phyloP scores from a whole-genome alignment of 1,284 basidiomycete species.

The Vanrija humicola region DNA sequence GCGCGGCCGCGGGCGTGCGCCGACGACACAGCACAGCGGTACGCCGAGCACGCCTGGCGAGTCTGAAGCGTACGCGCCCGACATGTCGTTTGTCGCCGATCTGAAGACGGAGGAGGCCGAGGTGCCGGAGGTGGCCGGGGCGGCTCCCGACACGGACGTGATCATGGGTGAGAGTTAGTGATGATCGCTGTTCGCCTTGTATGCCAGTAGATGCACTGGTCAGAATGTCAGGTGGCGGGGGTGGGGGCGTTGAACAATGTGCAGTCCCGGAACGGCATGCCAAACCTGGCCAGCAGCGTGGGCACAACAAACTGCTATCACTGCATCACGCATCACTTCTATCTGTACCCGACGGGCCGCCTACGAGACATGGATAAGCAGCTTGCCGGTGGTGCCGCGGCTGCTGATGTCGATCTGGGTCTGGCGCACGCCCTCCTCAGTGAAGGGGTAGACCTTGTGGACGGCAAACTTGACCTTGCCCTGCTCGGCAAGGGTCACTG shows the following conservation, averaged over 20 bases:
- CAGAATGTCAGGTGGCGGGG: too few relatives aligned
- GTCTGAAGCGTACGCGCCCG: not conserved
- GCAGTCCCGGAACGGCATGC: too few relatives aligned
- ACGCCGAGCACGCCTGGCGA: not conserved
- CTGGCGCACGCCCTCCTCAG: slow-evolving; percentile 69
- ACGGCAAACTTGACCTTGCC: slow-evolving; percentile 67
- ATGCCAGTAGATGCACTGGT: too few relatives aligned
- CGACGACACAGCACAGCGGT: not conserved
- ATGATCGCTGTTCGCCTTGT: too few relatives aligned
- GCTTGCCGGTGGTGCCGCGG: slow-evolving; percentile 77
- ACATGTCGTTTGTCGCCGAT: not conserved
- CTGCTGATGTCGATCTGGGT: slow-evolving; percentile 74
- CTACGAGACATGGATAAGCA: slow-evolving; percentile 62
- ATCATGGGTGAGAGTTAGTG: too few relatives aligned
- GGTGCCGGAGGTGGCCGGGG: not conserved
- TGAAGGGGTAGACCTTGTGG: slow-evolving; percentile 77
- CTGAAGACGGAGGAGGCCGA: not conserved
- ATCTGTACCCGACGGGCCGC: too few relatives aligned
- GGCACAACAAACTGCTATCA: too few relatives aligned
- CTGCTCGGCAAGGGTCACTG: slow-evolving; percentile 62
- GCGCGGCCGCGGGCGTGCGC: slow-evolving; percentile 33
- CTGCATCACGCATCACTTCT: too few relatives aligned
- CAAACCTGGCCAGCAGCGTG: too few relatives aligned
- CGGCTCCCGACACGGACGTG: too few relatives aligned
- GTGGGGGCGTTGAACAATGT: too few relatives aligned